Base-by-base conservation (phyloP, 495 filamentous ascomycete genomes). In the Penicillium odoratum region DNA sequence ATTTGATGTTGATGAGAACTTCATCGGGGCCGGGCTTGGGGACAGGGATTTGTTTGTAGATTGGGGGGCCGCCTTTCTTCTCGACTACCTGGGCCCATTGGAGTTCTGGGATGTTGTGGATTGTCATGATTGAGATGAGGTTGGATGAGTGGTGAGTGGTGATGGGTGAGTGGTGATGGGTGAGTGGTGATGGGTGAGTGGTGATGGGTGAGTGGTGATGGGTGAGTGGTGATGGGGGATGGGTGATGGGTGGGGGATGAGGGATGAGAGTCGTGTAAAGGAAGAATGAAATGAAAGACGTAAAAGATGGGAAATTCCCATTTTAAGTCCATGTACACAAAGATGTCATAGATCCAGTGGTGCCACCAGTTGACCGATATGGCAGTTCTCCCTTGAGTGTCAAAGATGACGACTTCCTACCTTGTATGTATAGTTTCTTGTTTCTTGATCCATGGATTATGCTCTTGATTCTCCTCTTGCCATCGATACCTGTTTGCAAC, bases 51-150 rank as follows among this genome's bases (percentile, higher is more conserved):
- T 89, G 76, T 71, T 93, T 94, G 81, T 87, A 91, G 53, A 83
- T 67, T 59, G 86, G 78, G n/a, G 87, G 88, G 13, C 87, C 88
- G 55, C 88, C 89, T 40, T 78, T 82, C 74, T 88, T 81, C 70
- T 94, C 87, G 63, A 91, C 82, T 54, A 96, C 89, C 71, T 92
- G 88, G 6, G 92, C 92, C 90, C 84, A 89, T 77, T 96, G 91
- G 67, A 83, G 84, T 45, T 79, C 83, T 45, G 92, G 92, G 59
- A 95, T 71, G 16, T 55, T 48, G 29, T 42, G 43, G 8, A n/a
- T 16, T 40, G 63, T 18, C 65, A 70, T 70, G 62, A 8, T 21
- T 29, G 21, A 21, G 21, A 21, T 21, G 21, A 21, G 21, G 21
- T 21, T 21, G 21, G 21, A 21, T 21, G 21, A 21, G 9, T 47